Base-by-base conservation (phyloP, 23 red algal species). In the Gracilaria domingensis region DNA sequence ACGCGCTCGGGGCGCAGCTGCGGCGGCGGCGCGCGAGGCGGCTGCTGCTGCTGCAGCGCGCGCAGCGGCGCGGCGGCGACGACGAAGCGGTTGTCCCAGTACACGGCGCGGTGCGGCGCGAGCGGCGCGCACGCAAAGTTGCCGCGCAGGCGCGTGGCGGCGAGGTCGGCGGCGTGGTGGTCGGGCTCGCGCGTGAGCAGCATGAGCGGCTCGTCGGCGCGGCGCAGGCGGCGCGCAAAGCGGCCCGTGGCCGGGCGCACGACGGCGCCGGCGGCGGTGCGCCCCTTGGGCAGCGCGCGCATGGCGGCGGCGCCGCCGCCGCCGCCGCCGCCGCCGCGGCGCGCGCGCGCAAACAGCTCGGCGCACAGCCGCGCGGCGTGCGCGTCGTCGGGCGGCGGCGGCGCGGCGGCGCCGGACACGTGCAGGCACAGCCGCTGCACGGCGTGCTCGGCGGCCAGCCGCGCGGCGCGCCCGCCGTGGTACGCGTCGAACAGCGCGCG, bases 11-110 rank as follows among this genome's bases (percentile, higher is more conserved):
- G 59, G 1, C 24, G 24, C 33, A 47, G 20, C 17, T 55, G 51
- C 11, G 51, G 51, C 51, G 18, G 8, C 8, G 9, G 13, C 13
- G 11, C 51, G 51, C n/a, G n/a, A n/a, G n/a, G n/a, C n/a, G n/a
- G n/a, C n/a, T n/a, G n/a, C n/a, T n/a, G n/a, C n/a, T 55, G 51
- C 51, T 14, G 36, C 61, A 92, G 35, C 12, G 18, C 30, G 49
- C n/a, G 4, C 16, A 66, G 23, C 21, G 59, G 40, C 16, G 64
- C 79, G 25, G 77, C 89, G 35, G 12, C 7, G n/a, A 92, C 28
- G 11, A 92, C 89, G 47, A 76, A 84, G 42, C 89, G 89, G n/a
- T 92, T 83, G 57, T 92, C 89, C 89, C 89, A 92, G 53, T 92
- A 92, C 61, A 83, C 89, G 37, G 38, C 37, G 20, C 39, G 61